phyloP scores from a whole-genome alignment of 2,329 filamentous ascomycete genomes.

The Aschersonia sp. region DNA sequence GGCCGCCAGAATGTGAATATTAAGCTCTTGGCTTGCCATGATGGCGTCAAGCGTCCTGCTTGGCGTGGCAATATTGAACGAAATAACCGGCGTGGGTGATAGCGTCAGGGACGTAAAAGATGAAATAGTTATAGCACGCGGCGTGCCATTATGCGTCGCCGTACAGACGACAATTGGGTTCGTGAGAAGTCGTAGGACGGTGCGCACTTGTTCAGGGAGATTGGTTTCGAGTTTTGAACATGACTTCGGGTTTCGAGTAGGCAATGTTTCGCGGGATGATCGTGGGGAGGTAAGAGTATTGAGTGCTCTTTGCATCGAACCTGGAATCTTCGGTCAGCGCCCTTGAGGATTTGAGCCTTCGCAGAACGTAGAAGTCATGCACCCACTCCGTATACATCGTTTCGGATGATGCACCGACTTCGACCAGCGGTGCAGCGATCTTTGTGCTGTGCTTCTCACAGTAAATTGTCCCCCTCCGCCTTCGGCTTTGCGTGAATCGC shows the following conservation, averaged over 20 bases:
- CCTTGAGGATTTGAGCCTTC: no score
- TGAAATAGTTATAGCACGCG: slow-evolving; percentile 44
- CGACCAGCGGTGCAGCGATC: no score
- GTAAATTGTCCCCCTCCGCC: no score
- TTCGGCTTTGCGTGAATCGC: no score
- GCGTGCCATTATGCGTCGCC: slow-evolving; percentile 18
- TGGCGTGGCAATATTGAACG: slow-evolving; percentile 42
- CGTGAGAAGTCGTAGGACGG: slow-evolving; percentile 37
- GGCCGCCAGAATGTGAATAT: slow-evolving; percentile 38
- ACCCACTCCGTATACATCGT: no score
- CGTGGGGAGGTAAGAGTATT: slow-evolving; percentile 6
- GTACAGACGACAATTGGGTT: slow-evolving; percentile 44
- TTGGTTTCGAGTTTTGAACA: slow-evolving; percentile 16
- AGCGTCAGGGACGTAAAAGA: slow-evolving; percentile 43
- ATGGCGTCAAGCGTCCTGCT: slow-evolving; percentile 42
- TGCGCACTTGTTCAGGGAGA: slow-evolving; percentile 33
- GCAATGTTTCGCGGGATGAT: slow-evolving; percentile 14
- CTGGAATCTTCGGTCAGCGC: background rate
- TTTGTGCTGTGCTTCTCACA: no score
- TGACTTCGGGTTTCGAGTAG: slow-evolving; percentile 16
- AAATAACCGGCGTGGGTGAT: slow-evolving; percentile 33
- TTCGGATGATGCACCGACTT: no score
- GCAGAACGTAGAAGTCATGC: no score
- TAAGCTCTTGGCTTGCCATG: slow-evolving; percentile 27
- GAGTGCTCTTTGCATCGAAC: background rate